These are phyloP conservation scores for Solanum sitiens DNA, from an alignment of 257 asterid species.

Conservation along the genomic window DNA sequence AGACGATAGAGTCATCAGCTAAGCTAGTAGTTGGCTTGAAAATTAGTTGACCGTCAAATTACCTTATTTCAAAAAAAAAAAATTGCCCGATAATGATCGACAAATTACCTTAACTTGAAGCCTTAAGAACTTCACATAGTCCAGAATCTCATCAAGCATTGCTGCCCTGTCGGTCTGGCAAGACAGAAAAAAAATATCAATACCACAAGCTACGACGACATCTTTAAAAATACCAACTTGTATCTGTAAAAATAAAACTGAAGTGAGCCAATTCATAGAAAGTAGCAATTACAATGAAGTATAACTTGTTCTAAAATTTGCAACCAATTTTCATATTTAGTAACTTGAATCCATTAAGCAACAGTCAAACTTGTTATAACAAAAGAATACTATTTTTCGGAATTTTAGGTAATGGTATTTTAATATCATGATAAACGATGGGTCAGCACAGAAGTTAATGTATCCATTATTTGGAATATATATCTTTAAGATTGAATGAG, in stretches of 20 bases:
- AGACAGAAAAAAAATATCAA: conserved; percentile 5
- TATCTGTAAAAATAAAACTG: background rate
- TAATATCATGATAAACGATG: background rate
- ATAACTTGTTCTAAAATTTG: background rate
- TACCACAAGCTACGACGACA: background rate
- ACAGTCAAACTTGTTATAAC: background rate
- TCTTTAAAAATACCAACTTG: background rate
- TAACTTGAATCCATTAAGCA: background rate
- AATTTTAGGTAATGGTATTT: background rate
- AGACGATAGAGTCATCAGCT: background rate
- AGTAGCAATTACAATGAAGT: background rate
- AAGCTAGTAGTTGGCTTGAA: background rate
- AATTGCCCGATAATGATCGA: background rate
- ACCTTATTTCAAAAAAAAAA: background rate
- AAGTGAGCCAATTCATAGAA: background rate
- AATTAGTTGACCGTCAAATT: background rate
- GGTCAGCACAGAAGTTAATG: background rate
- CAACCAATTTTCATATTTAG: background rate
- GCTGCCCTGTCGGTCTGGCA: conserved; percentile 78
- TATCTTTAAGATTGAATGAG: background rate
- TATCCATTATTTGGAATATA: background rate
- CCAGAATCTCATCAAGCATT: conserved; percentile 84
- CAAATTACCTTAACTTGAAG: conserved; percentile 74
- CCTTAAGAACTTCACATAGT: conserved; percentile 76
- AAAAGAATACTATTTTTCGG: background rate